Evolutionary conservation across 257 asterid species (phyloP).

Genomic region (Oldenlandia corymbosa): DNA sequence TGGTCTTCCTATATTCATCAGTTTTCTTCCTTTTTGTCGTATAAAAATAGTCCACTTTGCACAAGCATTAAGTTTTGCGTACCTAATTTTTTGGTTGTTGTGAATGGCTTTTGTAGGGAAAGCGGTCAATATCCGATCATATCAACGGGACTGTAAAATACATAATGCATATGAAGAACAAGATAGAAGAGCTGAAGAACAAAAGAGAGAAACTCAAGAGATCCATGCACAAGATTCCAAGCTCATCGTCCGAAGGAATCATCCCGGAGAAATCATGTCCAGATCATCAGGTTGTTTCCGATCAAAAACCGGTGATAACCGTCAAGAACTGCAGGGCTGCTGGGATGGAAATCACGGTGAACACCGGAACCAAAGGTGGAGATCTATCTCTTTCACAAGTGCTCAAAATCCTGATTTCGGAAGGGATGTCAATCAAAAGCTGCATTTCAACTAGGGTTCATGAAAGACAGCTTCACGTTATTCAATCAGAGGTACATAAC

Average conservation of each 20-base stretch:
- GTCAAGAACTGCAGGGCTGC: slow-evolving; percentile 33
- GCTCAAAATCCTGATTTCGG: slow-evolving; percentile 22
- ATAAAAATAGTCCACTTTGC: no score
- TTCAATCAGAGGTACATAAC: slow-evolving; percentile 43
- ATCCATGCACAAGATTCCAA: neutral
- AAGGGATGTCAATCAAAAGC: slow-evolving; percentile 32
- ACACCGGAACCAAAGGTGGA: slow-evolving; percentile 10
- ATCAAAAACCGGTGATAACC: slow-evolving; percentile 18
- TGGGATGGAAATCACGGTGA: slow-evolving; percentile 41
- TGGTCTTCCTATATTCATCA: no score
- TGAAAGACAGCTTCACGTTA: slow-evolving; percentile 30
- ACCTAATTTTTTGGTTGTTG: no score
- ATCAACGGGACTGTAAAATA: slow-evolving; percentile 34
- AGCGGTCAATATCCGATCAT: slow-evolving; percentile 36
- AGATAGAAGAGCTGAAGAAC: slow-evolving; percentile 15
- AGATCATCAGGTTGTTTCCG: neutral
- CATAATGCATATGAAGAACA: slow-evolving; percentile 30
- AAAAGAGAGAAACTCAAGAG: slow-evolving; percentile 27
- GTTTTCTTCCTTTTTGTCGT: no score
- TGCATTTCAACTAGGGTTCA: slow-evolving; percentile 34
- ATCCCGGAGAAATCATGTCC: neutral
- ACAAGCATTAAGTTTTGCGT: no score
- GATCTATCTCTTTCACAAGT: slow-evolving; percentile 32
- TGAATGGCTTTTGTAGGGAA: neutral
- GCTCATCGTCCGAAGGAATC: neutral